Evolutionary conservation across 805 yeast genomes (phyloP).

Genomic region (Yamadazyma insecticola): DNA sequence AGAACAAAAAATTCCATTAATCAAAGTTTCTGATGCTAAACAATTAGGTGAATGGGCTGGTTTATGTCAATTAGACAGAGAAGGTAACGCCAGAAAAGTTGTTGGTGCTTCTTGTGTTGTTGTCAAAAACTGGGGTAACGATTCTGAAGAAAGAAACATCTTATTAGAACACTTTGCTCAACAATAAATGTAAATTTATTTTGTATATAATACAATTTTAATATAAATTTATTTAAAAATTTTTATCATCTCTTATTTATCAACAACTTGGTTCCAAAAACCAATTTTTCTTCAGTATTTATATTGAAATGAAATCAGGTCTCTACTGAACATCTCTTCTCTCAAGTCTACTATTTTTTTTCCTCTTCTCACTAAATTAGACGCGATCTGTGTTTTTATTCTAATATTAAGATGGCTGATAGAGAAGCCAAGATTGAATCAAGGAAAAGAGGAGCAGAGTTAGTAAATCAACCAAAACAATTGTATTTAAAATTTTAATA

Average conservation of each 20-base stretch:
- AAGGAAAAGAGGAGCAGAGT: conserved; percentile 40
- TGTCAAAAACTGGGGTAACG: conserved; percentile 99
- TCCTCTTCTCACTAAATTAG: too few relatives aligned
- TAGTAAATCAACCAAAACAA: too few relatives aligned
- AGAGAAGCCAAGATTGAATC: conserved; percentile 22
- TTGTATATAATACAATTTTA: too few relatives aligned
- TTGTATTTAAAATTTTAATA: neutral
- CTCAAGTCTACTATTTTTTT: too few relatives aligned
- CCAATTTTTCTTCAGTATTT: too few relatives aligned
- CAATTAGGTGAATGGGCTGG: conserved; percentile 99
- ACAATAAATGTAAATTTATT: too few relatives aligned
- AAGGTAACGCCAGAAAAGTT: conserved; percentile 99
- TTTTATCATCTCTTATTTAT: too few relatives aligned
- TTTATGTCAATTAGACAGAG: conserved; percentile 98
- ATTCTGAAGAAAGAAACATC: conserved; percentile 94
- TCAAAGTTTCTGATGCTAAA: conserved; percentile 99
- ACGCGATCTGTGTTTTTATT: too few relatives aligned
- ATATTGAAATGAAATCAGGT: too few relatives aligned
- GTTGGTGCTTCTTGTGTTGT: conserved; percentile 99
- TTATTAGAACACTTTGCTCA: conserved; percentile 91
- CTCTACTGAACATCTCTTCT: too few relatives aligned
- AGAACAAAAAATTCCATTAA: conserved; percentile 92
- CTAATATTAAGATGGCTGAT: conserved; percentile 2
- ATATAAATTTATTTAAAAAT: too few relatives aligned
- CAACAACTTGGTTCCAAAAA: too few relatives aligned